Conservation (phyloP, 306 rosid species). For the Pyrus pyrifolia region DNA sequence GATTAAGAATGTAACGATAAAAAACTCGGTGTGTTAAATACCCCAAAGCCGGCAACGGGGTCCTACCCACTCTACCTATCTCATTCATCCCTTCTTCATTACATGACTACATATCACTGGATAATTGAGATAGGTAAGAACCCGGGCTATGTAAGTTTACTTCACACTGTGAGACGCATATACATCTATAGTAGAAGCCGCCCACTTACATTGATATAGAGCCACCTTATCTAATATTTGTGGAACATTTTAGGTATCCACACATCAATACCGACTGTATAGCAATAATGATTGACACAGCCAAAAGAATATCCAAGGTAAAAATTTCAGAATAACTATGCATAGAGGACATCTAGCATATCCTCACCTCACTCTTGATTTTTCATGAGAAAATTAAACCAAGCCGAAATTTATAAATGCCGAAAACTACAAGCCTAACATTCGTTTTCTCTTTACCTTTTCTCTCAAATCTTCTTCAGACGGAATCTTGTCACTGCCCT, state of each 20-base stretch:
- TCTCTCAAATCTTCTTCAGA: constrained; percentile 48
- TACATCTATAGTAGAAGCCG: no score
- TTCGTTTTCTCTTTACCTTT: constrained; percentile 40
- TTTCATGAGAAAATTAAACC: background rate
- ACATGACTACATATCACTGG: no score
- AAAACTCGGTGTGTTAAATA: no score
- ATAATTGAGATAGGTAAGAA: no score
- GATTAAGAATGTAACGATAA: background rate
- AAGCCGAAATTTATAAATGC: background rate
- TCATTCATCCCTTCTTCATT: no score
- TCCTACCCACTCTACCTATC: no score
- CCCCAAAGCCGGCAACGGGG: no score
- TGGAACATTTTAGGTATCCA: no score
- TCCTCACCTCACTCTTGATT: background rate
- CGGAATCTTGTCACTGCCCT: constrained; percentile 37
- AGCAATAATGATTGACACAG: background rate
- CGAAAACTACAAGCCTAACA: constrained; percentile 54
- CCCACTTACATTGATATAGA: no score
- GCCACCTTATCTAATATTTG: no score
- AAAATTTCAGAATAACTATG: constrained; percentile 1
- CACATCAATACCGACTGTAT: background rate
- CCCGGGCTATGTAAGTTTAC: no score
- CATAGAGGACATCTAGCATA: background rate
- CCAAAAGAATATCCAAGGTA: background rate
- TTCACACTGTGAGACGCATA: no score